A percentile compares a stretch with the other conserved stretches of the same genome.
These are phyloP conservation scores for Mixia osmundae DNA, from an alignment of 1,284 basidiomycete species.

Conservation along the genomic window DNA sequence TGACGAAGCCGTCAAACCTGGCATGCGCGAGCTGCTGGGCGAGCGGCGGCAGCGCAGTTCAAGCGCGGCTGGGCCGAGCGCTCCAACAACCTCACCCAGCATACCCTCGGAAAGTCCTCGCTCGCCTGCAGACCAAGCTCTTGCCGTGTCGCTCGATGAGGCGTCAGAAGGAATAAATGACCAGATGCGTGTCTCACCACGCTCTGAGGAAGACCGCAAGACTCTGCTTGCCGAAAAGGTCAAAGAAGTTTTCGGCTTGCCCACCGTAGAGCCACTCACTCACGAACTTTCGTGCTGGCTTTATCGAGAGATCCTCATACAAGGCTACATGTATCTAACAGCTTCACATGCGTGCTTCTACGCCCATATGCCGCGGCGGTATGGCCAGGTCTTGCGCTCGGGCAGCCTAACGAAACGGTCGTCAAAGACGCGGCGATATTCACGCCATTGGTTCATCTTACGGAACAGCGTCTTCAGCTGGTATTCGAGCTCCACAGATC, in stretches of 20 bases:
- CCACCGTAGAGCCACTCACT: slow-evolving; percentile 39
- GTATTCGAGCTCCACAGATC: slow-evolving; percentile 88
- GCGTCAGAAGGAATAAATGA: no score
- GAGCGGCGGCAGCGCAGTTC: no score
- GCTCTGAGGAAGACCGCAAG: no score
- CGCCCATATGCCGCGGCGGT: slow-evolving; percentile 63
- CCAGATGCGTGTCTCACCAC: no score
- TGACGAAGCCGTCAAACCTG: no score
- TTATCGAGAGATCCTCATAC: slow-evolving; percentile 35
- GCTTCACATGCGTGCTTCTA: slow-evolving; percentile 85
- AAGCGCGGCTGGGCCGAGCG: no score
- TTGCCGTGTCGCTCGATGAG: no score
- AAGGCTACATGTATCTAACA: slow-evolving; percentile 91
- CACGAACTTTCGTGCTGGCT: slow-evolving; percentile 34
- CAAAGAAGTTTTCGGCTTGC: slow-evolving; percentile 57
- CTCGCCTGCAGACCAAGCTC: no score
- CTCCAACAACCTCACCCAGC: no score
- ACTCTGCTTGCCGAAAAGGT: slow-evolving; percentile 55
- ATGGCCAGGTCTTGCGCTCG: slow-evolving; percentile 2
- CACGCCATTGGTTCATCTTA: slow-evolving; percentile 63
- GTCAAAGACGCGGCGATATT: slow-evolving; percentile 56
- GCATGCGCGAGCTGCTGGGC: no score
- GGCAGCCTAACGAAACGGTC: slow-evolving; percentile 40
- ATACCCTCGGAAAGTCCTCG: no score
- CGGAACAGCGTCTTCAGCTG: slow-evolving; percentile 83